Evolutionary conservation across 2,329 filamentous ascomycete genomes (phyloP), one percentile per base, ranked within the genome.

Genomic region (Fusarium irregulare): DNA sequence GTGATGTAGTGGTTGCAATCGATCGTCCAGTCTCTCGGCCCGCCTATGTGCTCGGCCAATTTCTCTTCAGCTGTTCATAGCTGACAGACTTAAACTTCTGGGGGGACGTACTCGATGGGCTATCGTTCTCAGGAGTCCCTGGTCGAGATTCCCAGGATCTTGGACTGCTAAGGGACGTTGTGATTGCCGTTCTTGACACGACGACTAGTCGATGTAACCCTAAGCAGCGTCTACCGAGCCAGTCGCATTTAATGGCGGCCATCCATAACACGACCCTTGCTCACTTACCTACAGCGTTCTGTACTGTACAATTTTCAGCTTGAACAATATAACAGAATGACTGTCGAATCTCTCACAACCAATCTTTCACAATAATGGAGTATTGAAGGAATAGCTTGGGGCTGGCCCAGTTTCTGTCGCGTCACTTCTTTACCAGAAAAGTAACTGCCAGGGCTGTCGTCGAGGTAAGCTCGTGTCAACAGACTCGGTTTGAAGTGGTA

Each of bases 181-280:
- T 40, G 49, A 54, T 68, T 64, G 40, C 54, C 50, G 42, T 58
- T 53, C 45, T 40, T 30, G 56, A 27, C 46, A 56, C 30, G 42
- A 54, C 37, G 32, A 44, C 58, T 63, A 48, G 32, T 56, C 21
- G 55, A 71, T 68, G 68, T 67, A 68, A 71, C 68, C 67, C 50
- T 48, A 27, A 55, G 51, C 34, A 68, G 59, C 50, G 59, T 68
- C 60, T 71, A 64, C 50, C 37, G 64, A 56, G 34, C 68, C 68
- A 70, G 68, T 70, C 68, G 68, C 68, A 70, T 70, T 56, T 46
- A 32, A 51, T 37, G 47, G 44, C 28, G 34, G 23, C 27, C 45
- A 51, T 45, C 56, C 58, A 70, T 40, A 56, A 27, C 44, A 6
- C 34, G 16, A 27, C 23, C 37, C 37, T 45, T 47, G 37, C 30